These are phyloP conservation scores for Oryza rufipogon DNA, from an alignment of 176 grass and related monocot species.

Conservation along the genomic window DNA sequence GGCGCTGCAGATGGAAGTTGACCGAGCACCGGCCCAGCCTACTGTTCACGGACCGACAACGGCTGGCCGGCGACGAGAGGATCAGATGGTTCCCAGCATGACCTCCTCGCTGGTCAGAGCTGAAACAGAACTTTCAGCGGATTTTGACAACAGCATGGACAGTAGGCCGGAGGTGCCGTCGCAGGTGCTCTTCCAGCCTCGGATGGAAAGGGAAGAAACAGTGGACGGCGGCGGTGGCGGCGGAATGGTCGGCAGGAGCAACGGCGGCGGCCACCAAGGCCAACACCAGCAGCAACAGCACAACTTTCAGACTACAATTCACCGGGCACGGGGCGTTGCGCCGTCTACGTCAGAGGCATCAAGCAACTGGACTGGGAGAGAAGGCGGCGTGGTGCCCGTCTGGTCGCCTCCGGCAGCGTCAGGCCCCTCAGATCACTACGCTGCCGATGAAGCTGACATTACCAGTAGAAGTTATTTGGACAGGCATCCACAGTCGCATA, in stretches of 20 bases:
- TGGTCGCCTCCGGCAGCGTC: conserved; percentile 81
- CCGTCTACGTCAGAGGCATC: conserved; percentile 69
- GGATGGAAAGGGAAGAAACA: conserved; percentile 42
- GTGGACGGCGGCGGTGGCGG: conserved; percentile 8
- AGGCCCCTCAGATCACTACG: conserved; percentile 60
- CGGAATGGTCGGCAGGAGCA: conserved; percentile 34
- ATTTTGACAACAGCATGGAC: conserved; percentile 56
- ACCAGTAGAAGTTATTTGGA: conserved; percentile 67
- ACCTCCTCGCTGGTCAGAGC: conserved; percentile 81
- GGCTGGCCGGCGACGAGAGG: conserved; percentile 51
- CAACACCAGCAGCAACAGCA: conserved; percentile 58
- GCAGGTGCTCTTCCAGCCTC: conserved; percentile 43
- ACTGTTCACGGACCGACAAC: conserved; percentile 29
- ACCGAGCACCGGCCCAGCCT: conserved; percentile 38
- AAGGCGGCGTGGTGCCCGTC: conserved; percentile 81
- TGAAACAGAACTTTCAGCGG: conserved; percentile 67
- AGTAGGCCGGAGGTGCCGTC: conserved; percentile 77
- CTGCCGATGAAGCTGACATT: conserved; percentile 64
- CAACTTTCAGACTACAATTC: conserved; percentile 39
- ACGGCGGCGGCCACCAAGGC: conserved; percentile 48
- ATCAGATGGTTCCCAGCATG: conserved; percentile 97
- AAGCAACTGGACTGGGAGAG: conserved; percentile 79
- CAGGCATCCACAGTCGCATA: conserved; percentile 67
- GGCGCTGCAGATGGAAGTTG: conserved; percentile 84
- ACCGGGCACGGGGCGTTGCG: conserved; percentile 22